phyloP scores from a whole-genome alignment of 495 filamentous ascomycete genomes.

The Hypomontagnella monticulosa region DNA sequence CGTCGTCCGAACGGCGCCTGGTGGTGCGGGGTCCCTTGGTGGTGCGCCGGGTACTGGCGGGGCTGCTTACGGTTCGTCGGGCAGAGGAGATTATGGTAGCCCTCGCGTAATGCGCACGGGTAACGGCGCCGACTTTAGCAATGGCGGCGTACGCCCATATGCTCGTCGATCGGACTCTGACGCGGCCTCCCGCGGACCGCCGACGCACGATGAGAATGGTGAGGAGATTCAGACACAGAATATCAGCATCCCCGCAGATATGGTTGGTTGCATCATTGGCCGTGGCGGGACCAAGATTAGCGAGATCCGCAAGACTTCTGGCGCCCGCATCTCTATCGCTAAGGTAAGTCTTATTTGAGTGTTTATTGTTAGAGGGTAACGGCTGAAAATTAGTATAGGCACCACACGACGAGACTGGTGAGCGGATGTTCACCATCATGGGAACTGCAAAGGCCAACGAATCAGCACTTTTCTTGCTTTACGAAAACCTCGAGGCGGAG shows the following conservation, averaged over 20 bases:
- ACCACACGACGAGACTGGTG: slow-evolving; percentile 95
- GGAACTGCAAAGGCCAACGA: slow-evolving; percentile 91
- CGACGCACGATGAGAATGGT: slow-evolving; percentile 90
- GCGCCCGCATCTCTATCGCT: slow-evolving; percentile 96
- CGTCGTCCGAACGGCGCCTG: slow-evolving; percentile 80
- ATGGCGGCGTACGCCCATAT: slow-evolving; percentile 69
- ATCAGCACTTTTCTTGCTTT: slow-evolving; percentile 92
- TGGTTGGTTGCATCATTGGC: slow-evolving; percentile 99
- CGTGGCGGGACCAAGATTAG: slow-evolving; percentile 94
- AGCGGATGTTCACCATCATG: slow-evolving; percentile 99
- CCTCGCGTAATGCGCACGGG: slow-evolving; percentile 91
- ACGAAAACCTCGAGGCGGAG: slow-evolving; percentile 98
- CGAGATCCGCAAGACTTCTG: slow-evolving; percentile 95
- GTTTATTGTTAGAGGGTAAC: background rate
- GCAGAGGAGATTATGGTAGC: slow-evolving; percentile 63
- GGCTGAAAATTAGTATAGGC: slow-evolving; percentile 57
- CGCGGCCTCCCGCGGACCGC: slow-evolving; percentile 73
- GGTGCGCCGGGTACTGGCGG: slow-evolving; percentile 51
- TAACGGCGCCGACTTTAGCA: slow-evolving; percentile 97
- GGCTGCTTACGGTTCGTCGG: slow-evolving; percentile 43
- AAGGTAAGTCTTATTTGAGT: slow-evolving; percentile 62
- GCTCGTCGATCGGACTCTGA: slow-evolving; percentile 86
- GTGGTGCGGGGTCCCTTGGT: slow-evolving; percentile 58
- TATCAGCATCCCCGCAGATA: slow-evolving; percentile 98
- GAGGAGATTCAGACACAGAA: slow-evolving; percentile 99